Evolutionary conservation across 1,284 basidiomycete species (phyloP), one percentile per base, ranked within the genome.

Genomic region (Malassezia furfur): DNA sequence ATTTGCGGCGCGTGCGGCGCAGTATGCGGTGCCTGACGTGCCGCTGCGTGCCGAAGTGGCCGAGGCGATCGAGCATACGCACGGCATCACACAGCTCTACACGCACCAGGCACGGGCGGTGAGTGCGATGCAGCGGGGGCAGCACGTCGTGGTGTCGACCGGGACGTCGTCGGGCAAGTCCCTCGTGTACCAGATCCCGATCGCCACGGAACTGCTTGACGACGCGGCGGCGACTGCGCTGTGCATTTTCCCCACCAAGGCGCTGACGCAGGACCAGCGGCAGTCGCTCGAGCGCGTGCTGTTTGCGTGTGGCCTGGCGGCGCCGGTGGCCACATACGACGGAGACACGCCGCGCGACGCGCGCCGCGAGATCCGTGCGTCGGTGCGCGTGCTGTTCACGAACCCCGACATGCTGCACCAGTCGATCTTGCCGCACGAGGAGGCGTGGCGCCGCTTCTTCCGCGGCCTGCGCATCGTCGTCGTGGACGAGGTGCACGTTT

Each of bases 221-320:
- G 80, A 87, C 68, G 70, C 72, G 3, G 67, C 76, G 14, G 73
- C 85, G 2, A 91, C 84, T 0, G 88, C 87, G 1, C 81, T 93
- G 48, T 87, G 89, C 68, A 81, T 93, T 45, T 93, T 91, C 66
- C 90, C 89, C 1, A 93, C 90, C 1, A 93, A 93, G 84, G 89
- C 89, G 9, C 78, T 93, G 30, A 89, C 90, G 0, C 90, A 93
- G 75, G 89, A 93, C 70, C 90, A 93, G 74, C 82, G 81, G 60
- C 56, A 66, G 3, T 70, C 72, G 15, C 54, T 74, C 10, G 60
- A 64, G 43, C 62, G 64, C 21, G 70, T 93, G 5, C 66, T 91
- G 0, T 78, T 68, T 54, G 78, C 79, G 9, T 85, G 82, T 70
- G 81, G 82, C 5, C 78, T 89, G 11, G 78, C 84, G 50, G 60